Conservation (phyloP, 257 asterid genomes). For the Hygrophila difformis region DNA sequence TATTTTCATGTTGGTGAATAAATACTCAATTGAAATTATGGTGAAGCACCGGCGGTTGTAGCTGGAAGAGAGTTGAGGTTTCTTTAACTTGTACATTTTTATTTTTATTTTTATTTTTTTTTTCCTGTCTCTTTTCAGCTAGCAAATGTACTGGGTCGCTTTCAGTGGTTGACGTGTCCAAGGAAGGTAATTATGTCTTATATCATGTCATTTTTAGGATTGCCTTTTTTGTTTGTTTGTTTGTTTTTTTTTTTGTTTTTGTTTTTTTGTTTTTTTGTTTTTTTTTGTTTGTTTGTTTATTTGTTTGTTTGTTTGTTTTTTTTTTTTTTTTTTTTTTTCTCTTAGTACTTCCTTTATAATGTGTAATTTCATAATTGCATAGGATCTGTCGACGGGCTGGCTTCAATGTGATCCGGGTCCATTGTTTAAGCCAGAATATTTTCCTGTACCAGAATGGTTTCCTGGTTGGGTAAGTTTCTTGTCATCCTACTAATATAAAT, state of each 20-base stretch:
- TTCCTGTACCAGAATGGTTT: conserved; percentile 54
- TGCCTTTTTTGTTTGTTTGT: conserved; percentile 8
- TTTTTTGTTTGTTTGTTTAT: too few species aligned
- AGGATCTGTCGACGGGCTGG: conserved; percentile 97
- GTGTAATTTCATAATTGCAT: conserved; percentile 12
- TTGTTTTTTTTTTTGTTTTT: too few species aligned
- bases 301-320: too few species aligned
- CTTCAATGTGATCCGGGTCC: conserved; percentile 91
- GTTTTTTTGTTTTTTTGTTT: too few species aligned
- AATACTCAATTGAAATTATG: too few species aligned
- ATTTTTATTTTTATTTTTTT: conserved; percentile 12
- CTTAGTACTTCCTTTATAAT: neutral
- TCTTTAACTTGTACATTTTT: conserved; percentile 4
- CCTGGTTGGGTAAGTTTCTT: conserved; percentile 65
- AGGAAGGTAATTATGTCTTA: conserved; percentile 59
- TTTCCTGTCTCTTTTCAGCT: conserved; percentile 44
- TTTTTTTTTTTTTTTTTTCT: neutral
- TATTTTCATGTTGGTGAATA: neutral
- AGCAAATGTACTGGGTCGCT: conserved; percentile 73
- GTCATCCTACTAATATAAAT: conserved; percentile 11
- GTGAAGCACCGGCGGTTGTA: too few species aligned
- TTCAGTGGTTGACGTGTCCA: conserved; percentile 95
- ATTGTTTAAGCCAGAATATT: conserved; percentile 72
- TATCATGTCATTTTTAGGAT: neutral
- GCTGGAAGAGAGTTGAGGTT: too few species aligned